phyloP scores from a whole-genome alignment of 371 early-diverging fungal species.

The Parasitella parasitica region DNA sequence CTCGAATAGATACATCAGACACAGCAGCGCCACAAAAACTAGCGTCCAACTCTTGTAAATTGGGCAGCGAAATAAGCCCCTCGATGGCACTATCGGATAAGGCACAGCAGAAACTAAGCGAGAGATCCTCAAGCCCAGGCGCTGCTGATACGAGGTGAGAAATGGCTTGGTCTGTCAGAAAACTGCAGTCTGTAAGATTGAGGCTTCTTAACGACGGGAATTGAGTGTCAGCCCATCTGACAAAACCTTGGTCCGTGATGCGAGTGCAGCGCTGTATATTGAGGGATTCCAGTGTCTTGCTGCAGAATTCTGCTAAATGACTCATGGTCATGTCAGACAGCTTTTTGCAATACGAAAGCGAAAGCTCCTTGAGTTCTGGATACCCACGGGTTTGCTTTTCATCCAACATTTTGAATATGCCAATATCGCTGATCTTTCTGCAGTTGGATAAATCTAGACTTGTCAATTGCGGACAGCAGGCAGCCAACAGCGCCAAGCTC shows the following conservation, averaged over 20 bases:
- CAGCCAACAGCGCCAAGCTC: slow-evolving; percentile 51
- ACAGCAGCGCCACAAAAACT: slow-evolving; percentile 80
- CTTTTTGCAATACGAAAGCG: slow-evolving; percentile 78
- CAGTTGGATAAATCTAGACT: slow-evolving; percentile 76
- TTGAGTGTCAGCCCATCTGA: slow-evolving; percentile 40
- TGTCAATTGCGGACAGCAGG: slow-evolving; percentile 35
- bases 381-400: slow-evolving; percentile 18
- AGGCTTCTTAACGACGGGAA: slow-evolving; percentile 53
- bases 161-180: slow-evolving; percentile 72
- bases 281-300: slow-evolving; percentile 40
- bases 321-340: slow-evolving; percentile 63
- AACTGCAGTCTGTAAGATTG: slow-evolving; percentile 75
- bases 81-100: slow-evolving; percentile 66
- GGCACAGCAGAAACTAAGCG: slow-evolving; percentile 81
- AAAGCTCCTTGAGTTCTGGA: slow-evolving; percentile 39
- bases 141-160: slow-evolving; percentile 51
- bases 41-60: slow-evolving; percentile 60
- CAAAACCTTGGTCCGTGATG: slow-evolving; percentile 70
- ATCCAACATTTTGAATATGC: slow-evolving; percentile 51
- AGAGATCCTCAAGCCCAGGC: slow-evolving; percentile 46
- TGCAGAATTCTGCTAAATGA: slow-evolving; percentile 37
- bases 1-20: slow-evolving; percentile 59
- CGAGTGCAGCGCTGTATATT: slow-evolving; percentile 82
- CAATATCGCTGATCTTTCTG: slow-evolving; percentile 73
- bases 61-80: slow-evolving; percentile 42